These are phyloP conservation scores for Didymella keratinophila DNA, from an alignment of 2,329 filamentous ascomycete species.

Conservation along the genomic window DNA sequence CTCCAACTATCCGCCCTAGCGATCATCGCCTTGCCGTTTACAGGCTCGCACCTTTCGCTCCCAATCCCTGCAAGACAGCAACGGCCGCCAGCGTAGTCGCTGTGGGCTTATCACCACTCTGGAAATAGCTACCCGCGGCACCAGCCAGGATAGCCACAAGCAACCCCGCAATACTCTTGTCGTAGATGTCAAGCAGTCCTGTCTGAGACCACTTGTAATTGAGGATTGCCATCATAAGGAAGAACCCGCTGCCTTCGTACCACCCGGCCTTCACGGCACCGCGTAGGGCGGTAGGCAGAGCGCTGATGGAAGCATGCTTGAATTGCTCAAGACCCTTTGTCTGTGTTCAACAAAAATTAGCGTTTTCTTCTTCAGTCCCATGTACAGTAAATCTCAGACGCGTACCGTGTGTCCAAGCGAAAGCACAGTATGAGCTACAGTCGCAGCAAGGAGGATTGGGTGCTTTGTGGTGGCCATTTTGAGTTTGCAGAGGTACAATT, in stretches of 20 bases:
- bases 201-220: slow-evolving; percentile 48
- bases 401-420: slow-evolving; percentile 46
- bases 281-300: slow-evolving; percentile 37
- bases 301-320: slow-evolving; percentile 43
- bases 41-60: slow-evolving; percentile 20
- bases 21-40: background rate
- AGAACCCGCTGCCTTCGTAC: slow-evolving; percentile 50
- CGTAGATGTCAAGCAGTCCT: slow-evolving; percentile 42
- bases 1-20: background rate
- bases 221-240: slow-evolving; percentile 44
- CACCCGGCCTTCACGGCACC: slow-evolving; percentile 46
- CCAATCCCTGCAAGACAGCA: slow-evolving; percentile 38
- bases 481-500: background rate
- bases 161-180: slow-evolving; percentile 43
- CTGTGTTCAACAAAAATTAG: slow-evolving; percentile 16
- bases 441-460: slow-evolving; percentile 41
- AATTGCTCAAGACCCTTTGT: slow-evolving; percentile 47
- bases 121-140: slow-evolving; percentile 35
- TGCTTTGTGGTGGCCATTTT: slow-evolving; percentile 21
- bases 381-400: background rate
- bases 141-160: slow-evolving; percentile 37
- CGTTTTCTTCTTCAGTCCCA: background rate
- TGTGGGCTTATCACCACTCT: slow-evolving; percentile 38
- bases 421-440: slow-evolving; percentile 41
- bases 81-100: slow-evolving; percentile 32